Conservation (phyloP, 805 yeast species). For the Blastobotrys chiropterorum region DNA sequence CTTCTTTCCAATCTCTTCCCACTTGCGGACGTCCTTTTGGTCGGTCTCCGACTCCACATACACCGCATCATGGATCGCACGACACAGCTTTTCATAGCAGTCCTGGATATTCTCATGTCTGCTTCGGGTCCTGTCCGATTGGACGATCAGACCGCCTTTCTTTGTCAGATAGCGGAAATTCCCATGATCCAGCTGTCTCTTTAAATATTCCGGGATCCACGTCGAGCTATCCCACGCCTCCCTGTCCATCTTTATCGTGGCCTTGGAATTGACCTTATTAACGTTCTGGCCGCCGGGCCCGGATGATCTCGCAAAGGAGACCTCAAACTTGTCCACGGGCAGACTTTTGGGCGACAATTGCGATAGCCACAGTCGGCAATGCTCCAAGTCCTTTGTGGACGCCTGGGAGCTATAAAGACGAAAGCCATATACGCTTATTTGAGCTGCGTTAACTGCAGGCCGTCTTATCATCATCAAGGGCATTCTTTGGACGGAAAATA, state of each 20-base stretch:
- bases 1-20: constrained; percentile 37
- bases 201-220: constrained; percentile 57
- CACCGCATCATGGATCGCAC: constrained; percentile 44
- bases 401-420: neutral
- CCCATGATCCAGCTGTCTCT: constrained; percentile 34
- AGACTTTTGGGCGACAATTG: constrained; percentile 30
- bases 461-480: too few species aligned
- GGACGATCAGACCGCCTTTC: constrained; percentile 49
- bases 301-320: constrained; percentile 52
- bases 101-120: constrained; percentile 50
- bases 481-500: too few species aligned
- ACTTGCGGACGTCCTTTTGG: constrained; percentile 41
- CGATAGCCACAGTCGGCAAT: constrained; percentile 37
- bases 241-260: constrained; percentile 47
- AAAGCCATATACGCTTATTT: neutral
- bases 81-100: constrained; percentile 55
- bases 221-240: constrained; percentile 39
- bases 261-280: constrained; percentile 61
- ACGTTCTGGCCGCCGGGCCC: constrained; percentile 92
- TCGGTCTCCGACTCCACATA: constrained; percentile 44
- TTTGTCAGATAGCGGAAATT: constrained; percentile 50
- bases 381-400: neutral
- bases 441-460: neutral
- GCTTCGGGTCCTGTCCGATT: constrained; percentile 53
- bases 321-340: constrained; percentile 41